Percentiles rank a stretch among this genome's conserved stretches.
Conservation (phyloP, 306 rosid genomes). For the Acacia melanoxylon region DNA sequence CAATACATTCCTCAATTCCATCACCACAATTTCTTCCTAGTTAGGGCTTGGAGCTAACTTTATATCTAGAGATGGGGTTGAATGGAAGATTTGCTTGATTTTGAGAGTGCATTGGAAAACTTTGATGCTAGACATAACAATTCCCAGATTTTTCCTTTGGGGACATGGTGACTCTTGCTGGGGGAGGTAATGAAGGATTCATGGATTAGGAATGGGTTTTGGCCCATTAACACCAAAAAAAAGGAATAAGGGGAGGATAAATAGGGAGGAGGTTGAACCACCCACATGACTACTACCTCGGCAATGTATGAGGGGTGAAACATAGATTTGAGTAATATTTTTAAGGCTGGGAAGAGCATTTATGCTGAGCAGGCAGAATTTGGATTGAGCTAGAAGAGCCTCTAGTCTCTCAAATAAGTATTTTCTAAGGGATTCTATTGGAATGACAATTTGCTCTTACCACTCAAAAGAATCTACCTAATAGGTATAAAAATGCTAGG, state of each 20-base stretch:
- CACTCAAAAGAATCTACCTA: background rate
- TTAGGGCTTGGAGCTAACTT: background rate
- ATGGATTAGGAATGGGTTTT: background rate
- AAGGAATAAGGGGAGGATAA: background rate
- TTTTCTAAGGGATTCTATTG: background rate
- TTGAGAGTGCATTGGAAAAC: background rate
- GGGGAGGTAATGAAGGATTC: background rate
- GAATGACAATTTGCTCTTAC: background rate
- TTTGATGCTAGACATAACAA: background rate
- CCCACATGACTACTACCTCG: background rate
- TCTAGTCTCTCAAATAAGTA: background rate
- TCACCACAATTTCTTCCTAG: background rate
- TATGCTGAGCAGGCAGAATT: background rate
- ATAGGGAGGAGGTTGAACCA: background rate
- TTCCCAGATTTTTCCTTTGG: background rate
- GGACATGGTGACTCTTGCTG: background rate
- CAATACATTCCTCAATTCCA: background rate
- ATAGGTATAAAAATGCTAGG: background rate
- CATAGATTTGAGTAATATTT: background rate
- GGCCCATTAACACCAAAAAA: background rate
- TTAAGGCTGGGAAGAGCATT: background rate
- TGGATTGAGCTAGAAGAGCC: background rate
- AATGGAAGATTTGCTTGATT: background rate
- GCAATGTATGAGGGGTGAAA: background rate
- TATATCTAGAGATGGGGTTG: background rate